Percentiles rank a stretch among this genome's conserved stretches.
phyloP scores from a whole-genome alignment of 768 basidiomycete genomes.

The Nevesoporus exiguus region DNA sequence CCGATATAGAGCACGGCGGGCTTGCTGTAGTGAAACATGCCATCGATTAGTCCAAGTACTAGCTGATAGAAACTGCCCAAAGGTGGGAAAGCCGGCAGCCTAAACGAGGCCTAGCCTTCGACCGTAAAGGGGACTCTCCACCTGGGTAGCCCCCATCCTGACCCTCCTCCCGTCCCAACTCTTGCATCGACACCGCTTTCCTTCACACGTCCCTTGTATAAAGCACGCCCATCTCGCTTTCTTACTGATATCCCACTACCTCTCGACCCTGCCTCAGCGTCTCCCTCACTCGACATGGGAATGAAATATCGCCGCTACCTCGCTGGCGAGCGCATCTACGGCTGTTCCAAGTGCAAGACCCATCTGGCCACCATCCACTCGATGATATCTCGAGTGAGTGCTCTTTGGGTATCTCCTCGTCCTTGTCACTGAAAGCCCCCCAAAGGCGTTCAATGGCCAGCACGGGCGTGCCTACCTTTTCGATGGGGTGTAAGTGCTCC shows the following conservation, averaged over 20 bases:
- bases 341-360: constrained; percentile 82
- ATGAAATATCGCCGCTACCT: constrained; percentile 89
- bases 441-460: constrained; percentile 93
- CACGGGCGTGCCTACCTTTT: constrained; percentile 95
- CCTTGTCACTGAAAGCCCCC: constrained; percentile 15
- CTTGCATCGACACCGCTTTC: constrained; percentile 8
- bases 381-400: constrained; percentile 82
- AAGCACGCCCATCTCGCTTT: constrained; percentile 15
- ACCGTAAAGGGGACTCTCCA: constrained; percentile 24
- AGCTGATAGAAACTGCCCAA: constrained; percentile 1
- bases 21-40: not conserved
- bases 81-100: constrained; percentile 26
- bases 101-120: constrained; percentile 22
- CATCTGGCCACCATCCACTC: constrained; percentile 89
- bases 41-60: constrained; percentile 7
- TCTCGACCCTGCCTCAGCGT: not conserved
- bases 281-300: constrained; percentile 59
- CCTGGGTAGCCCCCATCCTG: constrained; percentile 1
- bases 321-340: constrained; percentile 80
- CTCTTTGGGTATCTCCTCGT: not conserved
- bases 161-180: constrained; percentile 3
- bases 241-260: constrained; percentile 3
- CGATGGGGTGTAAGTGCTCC: constrained; percentile 75
- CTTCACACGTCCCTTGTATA: constrained; percentile 32
- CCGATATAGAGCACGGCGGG: not conserved